Evolutionary conservation across 2,329 filamentous ascomycete species (phyloP), one percentile per base, ranked within the genome.

Genomic region (Nigrospora sphaerica): DNA sequence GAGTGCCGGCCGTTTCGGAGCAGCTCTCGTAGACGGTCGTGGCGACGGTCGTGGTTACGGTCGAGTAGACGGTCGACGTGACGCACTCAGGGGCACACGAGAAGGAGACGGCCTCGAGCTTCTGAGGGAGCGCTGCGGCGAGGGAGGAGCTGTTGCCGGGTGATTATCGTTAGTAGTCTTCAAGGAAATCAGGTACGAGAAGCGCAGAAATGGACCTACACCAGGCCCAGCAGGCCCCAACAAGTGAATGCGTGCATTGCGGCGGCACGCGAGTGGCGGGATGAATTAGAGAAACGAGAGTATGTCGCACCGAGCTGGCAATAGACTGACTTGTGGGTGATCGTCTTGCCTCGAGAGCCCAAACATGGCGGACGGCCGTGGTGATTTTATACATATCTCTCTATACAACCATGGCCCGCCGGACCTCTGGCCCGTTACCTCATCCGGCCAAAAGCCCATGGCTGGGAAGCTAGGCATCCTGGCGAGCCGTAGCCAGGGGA

Each of bases 61-160:
- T 49, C 16, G 39, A 42, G n/a, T 16, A 39, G n/a, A 46, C 17
- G 18, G 38, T 35, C 3, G 51, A 47, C 13, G 53, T 12, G 14
- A 13, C 57, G 42, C 60, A 62, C 17, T 46, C 48, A 32, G n/a
- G 18, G 12, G 52, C 59, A 42, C 59, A 62, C 17, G 59, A 62
- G 11, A 61, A 52, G 7, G 53, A 58, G 3, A 50, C 45, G 2
- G 56, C 60, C 37, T 58, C 55, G 6, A 54, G 45, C 35, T 52
- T 48, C 32, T 56, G 56, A 34, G 55, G 49, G 3, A 44, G 51
- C 40, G 52, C 60, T 39, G 50, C 28, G 45, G 49, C 44, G 19
- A 61, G 49, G 34, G 50, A 45, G 39, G 49, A 52, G 44, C 61
- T 61, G 37, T 12, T 28, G 6, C 7, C 10, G 5, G 23, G 23